Percentiles rank a stretch among this genome's conserved stretches.
Evolutionary conservation across 805 yeast genomes (phyloP).

Genomic region (Lipomyces sp.): DNA sequence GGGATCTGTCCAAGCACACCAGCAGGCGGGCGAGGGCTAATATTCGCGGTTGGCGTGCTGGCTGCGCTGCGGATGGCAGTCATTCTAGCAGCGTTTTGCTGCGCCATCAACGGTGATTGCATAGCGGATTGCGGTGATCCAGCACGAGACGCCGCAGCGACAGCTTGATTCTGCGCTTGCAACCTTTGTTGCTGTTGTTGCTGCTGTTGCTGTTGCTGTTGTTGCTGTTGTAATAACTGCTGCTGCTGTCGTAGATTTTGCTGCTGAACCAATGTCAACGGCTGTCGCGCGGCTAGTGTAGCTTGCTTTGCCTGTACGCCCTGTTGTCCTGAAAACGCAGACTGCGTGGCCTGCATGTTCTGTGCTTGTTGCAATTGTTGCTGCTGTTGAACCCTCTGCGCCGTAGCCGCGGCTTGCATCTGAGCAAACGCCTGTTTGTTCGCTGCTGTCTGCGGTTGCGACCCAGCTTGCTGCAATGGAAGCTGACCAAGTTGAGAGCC

Average conservation of each 20-base stretch:
- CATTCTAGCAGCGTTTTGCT: slow-evolving; percentile 11
- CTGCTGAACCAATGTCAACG: slow-evolving; percentile 20
- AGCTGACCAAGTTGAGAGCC: not conserved
- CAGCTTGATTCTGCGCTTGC: slow-evolving; percentile 11
- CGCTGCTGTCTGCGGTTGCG: slow-evolving; percentile 17
- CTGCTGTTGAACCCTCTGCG: slow-evolving; percentile 6
- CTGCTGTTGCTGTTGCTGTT: slow-evolving; percentile 11
- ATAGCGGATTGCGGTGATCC: slow-evolving; percentile 21
- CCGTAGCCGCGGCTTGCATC: no score
- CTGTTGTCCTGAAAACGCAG: slow-evolving; percentile 10
- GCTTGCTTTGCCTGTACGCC: slow-evolving; percentile 6
- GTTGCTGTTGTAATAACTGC: slow-evolving; percentile 17
- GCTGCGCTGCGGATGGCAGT: slow-evolving; percentile 13
- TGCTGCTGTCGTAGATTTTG: slow-evolving; percentile 25
- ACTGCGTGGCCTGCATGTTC: slow-evolving; percentile 13
- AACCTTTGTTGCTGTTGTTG: slow-evolving; percentile 8
- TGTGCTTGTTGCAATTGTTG: slow-evolving; percentile 17
- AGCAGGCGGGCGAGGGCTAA: slow-evolving; percentile 17
- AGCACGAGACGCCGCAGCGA: slow-evolving; percentile 12
- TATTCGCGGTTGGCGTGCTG: slow-evolving; percentile 5
- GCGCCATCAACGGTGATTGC: slow-evolving; percentile 12
- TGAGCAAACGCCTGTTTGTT: slow-evolving; percentile 7
- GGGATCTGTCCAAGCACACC: slow-evolving; percentile 8
- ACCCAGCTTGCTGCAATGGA: slow-evolving; percentile 33
- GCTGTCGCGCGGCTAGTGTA: slow-evolving; percentile 5